These are phyloP conservation scores for Leucosporidium scottii DNA, from an alignment of 768 basidiomycete species.

Conservation along the genomic window DNA sequence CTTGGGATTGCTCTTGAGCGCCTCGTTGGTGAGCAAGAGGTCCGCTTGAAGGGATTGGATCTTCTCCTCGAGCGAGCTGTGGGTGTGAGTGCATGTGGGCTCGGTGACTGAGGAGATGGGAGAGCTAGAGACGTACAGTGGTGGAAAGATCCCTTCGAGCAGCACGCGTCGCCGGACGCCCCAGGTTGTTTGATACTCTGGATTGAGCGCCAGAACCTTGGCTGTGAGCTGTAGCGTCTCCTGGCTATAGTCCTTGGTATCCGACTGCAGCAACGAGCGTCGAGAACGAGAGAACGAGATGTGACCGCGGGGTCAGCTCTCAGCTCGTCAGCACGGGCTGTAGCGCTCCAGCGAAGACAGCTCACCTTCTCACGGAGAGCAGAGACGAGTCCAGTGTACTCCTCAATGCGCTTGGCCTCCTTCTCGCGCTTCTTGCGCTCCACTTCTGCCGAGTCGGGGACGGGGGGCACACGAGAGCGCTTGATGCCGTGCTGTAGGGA, in stretches of 20 bases:
- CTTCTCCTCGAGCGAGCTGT: conserved; percentile 56
- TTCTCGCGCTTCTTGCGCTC: conserved; percentile 40
- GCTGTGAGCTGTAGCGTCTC: conserved; percentile 76
- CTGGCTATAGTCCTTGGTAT: conserved; percentile 56
- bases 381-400: conserved; percentile 62
- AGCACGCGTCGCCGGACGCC: conserved; percentile 83
- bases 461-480: conserved; percentile 38
- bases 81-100: background rate
- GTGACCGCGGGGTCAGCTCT: too few relatives aligned
- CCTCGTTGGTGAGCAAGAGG: conserved; percentile 67
- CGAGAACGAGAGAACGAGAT: too few relatives aligned
- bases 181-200: conserved; percentile 95
- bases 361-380: conserved; percentile 53
- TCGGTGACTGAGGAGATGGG: too few relatives aligned
- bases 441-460: conserved; percentile 28
- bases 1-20: conserved; percentile 80
- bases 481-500: conserved; percentile 44
- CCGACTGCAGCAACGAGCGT: conserved; percentile 52
- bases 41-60: conserved; percentile 65
- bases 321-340: conserved; percentile 1
- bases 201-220: conserved; percentile 69
- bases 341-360: background rate
- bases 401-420: conserved; percentile 67
- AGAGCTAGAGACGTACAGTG: conserved; percentile 22
- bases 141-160: conserved; percentile 59